Evolutionary conservation across 2,329 filamentous ascomycete genomes (phyloP), one percentile per base, ranked within the genome.

Genomic region (Cercospora brassicicola): DNA sequence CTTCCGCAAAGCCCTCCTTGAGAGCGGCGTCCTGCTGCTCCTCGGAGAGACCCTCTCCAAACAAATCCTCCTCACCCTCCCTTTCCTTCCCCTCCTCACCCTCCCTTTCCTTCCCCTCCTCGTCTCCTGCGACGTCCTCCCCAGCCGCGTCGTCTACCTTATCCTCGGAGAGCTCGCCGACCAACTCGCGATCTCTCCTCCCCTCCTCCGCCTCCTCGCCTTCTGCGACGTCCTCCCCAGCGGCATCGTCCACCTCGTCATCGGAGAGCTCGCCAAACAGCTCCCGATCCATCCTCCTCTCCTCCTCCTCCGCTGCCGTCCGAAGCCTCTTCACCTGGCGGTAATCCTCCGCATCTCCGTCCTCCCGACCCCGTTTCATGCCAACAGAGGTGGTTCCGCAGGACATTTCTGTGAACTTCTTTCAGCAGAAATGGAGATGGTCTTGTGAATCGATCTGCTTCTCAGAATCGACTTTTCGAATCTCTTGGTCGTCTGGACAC

Each of bases 371-470:
- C 31, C 55, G 55, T 59, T 59, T 36, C 55, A 20, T 36, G 28
- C 55, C 55, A 59, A 18, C 55, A n/a, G 28, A 31, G 18, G 28
- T 18, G 28, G 30, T 28, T 36, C 30, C 30, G 15, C 13, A 18
- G 15, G 31, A 33, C 31, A 59, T 59, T 36, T 33, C 55, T 59
- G 55, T 59, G 55, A 59, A 31, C 55, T 59, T 59, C 55, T 59
- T 59, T 59, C 30, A 18, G 31, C 55, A 59, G 55, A 59, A 33
- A 59, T 23, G 30, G 30, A 36, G 18, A 59, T 33, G 11, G 55
- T 59, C 55, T 59, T 59, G 30, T 31, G 55, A 59, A 31, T 59
- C 55, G 55, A 33, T 36, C 55, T 59, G 55, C 55, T 59, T 59
- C 55, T 57, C 30, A 57, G 55, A 57, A 18, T 57, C 55, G 55